Percentiles rank a stretch among this genome's conserved stretches.
Conservation (phyloP, 352 stramenopile species). For the Phytophthora pluvialis region DNA sequence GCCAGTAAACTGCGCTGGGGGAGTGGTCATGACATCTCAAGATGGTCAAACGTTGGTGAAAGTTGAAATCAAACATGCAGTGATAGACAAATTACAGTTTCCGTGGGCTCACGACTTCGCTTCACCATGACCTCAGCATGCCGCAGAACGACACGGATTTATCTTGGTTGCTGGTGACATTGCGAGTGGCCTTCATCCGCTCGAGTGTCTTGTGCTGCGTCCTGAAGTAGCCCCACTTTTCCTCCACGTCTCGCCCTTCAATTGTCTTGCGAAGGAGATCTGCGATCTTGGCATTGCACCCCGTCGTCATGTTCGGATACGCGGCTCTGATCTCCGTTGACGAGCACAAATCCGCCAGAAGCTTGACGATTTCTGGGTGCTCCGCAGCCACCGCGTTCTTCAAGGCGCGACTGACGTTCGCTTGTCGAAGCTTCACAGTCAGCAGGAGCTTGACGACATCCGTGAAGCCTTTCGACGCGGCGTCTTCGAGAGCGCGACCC, state of each 20-base stretch:
- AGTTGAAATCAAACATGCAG: not conserved
- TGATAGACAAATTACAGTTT: not conserved
- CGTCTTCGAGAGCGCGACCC: slow-evolving; percentile 26
- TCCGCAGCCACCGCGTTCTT: slow-evolving; percentile 16
- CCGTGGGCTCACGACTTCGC: no score
- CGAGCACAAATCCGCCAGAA: slow-evolving; percentile 23
- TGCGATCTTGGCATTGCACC: slow-evolving; percentile 1
- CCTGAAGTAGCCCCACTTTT: slow-evolving; percentile 29
- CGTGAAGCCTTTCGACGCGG: slow-evolving; percentile 11
- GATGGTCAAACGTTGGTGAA: not conserved
- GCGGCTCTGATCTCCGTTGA: slow-evolving; percentile 17
- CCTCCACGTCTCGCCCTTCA: slow-evolving; percentile 25
- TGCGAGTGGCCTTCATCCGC: slow-evolving; percentile 14
- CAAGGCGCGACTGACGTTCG: slow-evolving; percentile 26
- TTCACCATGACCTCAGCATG: slow-evolving; percentile 27
- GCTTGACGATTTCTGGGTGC: slow-evolving; percentile 14
- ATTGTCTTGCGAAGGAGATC: slow-evolving; percentile 21
- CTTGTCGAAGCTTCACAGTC: slow-evolving; percentile 23
- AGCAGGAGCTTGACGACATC: slow-evolving; percentile 25
- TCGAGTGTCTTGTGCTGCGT: slow-evolving; percentile 30
- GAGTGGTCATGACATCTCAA: not conserved
- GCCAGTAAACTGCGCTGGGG: no score
- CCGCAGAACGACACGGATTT: slow-evolving; percentile 28
- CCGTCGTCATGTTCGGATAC: not conserved
- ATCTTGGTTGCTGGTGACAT: not conserved